phyloP scores from a whole-genome alignment of 352 stramenopile species.

The Globisporangium spinosum region DNA sequence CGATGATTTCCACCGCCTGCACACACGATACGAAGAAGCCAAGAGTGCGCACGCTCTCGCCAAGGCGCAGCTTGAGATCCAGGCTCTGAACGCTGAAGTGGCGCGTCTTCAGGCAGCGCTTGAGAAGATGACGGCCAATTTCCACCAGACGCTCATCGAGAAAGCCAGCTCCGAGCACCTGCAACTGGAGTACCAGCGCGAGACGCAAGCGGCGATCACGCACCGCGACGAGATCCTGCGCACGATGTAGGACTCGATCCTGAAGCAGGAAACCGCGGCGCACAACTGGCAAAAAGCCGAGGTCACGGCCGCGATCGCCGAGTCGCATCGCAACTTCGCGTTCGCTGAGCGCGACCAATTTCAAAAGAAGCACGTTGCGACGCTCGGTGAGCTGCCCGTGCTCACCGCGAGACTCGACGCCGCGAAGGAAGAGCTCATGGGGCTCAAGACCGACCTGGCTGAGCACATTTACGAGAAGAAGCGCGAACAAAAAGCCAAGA shows the following conservation, averaged over 20 bases:
- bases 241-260: conserved; percentile 43
- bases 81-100: conserved; percentile 13
- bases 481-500: conserved; percentile 37
- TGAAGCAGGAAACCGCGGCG: conserved; percentile 36
- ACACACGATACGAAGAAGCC: conserved; percentile 45
- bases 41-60: conserved; percentile 26
- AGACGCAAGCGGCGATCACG: conserved; percentile 30
- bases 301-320: conserved; percentile 46
- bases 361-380: conserved; percentile 37
- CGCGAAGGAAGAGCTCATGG: conserved; percentile 51
- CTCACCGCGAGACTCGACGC: conserved; percentile 39
- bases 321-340: conserved; percentile 67
- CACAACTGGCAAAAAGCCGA: conserved; percentile 60
- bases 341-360: conserved; percentile 52
- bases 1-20: conserved; percentile 33
- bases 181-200: conserved; percentile 22
- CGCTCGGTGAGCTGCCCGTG: conserved; percentile 44
- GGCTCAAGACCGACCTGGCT: conserved; percentile 49
- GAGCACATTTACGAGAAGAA: conserved; percentile 70
- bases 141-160: conserved; percentile 28
- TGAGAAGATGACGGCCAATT: conserved; percentile 16
- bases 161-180: conserved; percentile 30
- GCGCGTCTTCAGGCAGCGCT: conserved; percentile 14
- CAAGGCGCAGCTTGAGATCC: conserved; percentile 3
- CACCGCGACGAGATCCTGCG: conserved; percentile 48